phyloP scores from a whole-genome alignment of 1,284 basidiomycete genomes.

The Marasmius sp. region DNA sequence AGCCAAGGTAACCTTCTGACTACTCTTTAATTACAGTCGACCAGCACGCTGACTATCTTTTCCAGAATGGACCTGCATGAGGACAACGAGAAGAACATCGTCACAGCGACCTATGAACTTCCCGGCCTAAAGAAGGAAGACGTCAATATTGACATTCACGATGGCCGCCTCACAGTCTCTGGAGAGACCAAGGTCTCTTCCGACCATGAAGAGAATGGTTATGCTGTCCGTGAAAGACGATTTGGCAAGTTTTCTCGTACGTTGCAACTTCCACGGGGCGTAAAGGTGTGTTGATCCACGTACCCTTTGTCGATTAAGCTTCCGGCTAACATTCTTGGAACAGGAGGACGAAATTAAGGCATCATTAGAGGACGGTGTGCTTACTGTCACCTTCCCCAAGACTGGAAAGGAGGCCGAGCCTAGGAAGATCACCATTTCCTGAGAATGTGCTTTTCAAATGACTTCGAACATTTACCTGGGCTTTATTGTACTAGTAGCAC shows the following conservation, averaged over 20 bases:
- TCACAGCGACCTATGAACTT: constrained; percentile 17
- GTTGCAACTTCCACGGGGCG: constrained; percentile 14
- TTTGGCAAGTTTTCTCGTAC: constrained; percentile 17
- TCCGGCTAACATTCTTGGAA: background rate
- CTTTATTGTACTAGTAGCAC: too few species aligned
- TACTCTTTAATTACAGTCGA: background rate
- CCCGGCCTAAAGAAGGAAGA: constrained; percentile 13
- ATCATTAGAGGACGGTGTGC: background rate
- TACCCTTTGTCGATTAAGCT: too few species aligned
- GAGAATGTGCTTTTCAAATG: too few species aligned
- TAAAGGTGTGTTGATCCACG: constrained; percentile 10
- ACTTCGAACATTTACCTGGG: background rate
- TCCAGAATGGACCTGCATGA: constrained; percentile 18
- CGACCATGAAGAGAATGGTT: constrained; percentile 13
- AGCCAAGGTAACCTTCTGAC: background rate
- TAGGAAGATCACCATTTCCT: background rate
- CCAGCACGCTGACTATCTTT: too few species aligned
- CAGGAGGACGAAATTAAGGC: constrained; percentile 3
- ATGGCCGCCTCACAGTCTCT: constrained; percentile 14
- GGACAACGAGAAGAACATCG: constrained; percentile 9
- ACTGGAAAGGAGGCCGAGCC: background rate
- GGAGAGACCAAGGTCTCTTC: constrained; percentile 10
- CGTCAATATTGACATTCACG: constrained; percentile 13
- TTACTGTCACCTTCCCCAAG: background rate
- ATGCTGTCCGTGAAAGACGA: constrained; percentile 17